Base-by-base conservation (phyloP, 2,329 filamentous ascomycete species). In the Talaromyces islandicus region DNA sequence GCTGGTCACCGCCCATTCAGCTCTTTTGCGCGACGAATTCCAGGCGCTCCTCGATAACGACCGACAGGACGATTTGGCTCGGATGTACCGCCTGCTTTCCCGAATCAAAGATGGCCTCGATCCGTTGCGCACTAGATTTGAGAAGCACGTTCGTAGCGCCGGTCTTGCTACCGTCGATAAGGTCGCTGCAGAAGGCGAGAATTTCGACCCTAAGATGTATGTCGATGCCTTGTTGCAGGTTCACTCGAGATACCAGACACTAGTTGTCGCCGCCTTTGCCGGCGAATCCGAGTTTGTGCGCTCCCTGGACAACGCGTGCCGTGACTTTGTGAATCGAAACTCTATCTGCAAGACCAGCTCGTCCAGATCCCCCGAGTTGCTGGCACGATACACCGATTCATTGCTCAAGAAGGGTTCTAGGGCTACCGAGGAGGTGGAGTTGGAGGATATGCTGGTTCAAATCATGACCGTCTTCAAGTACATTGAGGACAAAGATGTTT, bases 401-500 rank as follows among this genome's bases (percentile, higher is more conserved):
- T 80, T 99, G 32, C 81, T 99, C 56, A 93, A 94, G 76, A 97
- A 96, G 81, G 75, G 91, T 66, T 90, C 89, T 30, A 95, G 92
- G 67, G 91, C 92, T 68, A 91, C 92, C 14, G 94, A 97, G 71
- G 94, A 99, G 71, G 89, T 90, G 32, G 93, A 99, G 70, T 83
- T 97, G 68, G 94, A 99, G 77, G 88, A 89, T 66, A 89, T 91
- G 32, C 80, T 97, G 30, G 87, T 86, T 21, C 91, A 97, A 74
- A 94, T 99, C 69, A 99, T 99, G 94, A 97, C 93, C 1, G 91
- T 99, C 59, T 99, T 99, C 85, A 97, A 97, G 80, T 99, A 99
- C 77, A 97, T 99, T 64, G 94, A 99, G 73, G 95, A 99, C 78
- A 99, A 99, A 82, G 94, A 99, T 71, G 95, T 99, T 5, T 99